Percentiles rank a stretch among this genome's conserved stretches.
These are phyloP conservation scores for Plasmodium fragile DNA, from an alignment of 169 alveolate species.

Conservation along the genomic window DNA sequence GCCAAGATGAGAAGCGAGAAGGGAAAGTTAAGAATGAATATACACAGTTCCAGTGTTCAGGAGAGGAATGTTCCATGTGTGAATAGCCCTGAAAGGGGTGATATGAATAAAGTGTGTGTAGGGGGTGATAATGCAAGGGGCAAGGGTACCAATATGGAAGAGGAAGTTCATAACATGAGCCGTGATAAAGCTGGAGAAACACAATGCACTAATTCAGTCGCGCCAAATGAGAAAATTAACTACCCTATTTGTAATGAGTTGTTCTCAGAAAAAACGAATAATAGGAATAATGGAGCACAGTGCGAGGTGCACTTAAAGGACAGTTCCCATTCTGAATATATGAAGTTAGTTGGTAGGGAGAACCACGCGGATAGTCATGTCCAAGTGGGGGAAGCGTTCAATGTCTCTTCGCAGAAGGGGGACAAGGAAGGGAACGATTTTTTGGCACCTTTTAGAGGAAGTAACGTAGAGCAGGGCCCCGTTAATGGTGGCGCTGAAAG, in stretches of 20 bases:
- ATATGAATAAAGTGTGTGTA: not conserved
- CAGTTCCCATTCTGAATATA: not conserved
- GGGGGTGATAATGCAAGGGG: not conserved
- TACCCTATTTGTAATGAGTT: slow-evolving; percentile 16
- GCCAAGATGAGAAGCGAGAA: slow-evolving; percentile 18
- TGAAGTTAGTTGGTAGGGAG: not conserved
- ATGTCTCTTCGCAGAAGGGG: not conserved
- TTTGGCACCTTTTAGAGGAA: not conserved
- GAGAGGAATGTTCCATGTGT: not conserved
- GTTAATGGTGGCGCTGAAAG: not conserved
- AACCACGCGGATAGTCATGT: not conserved
- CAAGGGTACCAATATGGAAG: not conserved
- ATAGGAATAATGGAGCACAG: not conserved
- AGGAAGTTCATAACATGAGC: not conserved
- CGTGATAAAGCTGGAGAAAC: not conserved
- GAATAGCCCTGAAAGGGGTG: not conserved
- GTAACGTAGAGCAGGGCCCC: not conserved
- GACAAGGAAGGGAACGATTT: not conserved
- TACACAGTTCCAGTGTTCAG: not conserved
- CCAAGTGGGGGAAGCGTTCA: not conserved
- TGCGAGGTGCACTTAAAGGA: not conserved
- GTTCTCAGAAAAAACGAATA: not conserved
- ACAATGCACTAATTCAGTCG: not conserved
- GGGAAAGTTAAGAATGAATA: slow-evolving; percentile 1
- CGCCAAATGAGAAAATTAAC: not conserved